Evolutionary conservation across 1,284 basidiomycete genomes (phyloP), one percentile per base, ranked within the genome.

Genomic region (Cryptococcus sp.): DNA sequence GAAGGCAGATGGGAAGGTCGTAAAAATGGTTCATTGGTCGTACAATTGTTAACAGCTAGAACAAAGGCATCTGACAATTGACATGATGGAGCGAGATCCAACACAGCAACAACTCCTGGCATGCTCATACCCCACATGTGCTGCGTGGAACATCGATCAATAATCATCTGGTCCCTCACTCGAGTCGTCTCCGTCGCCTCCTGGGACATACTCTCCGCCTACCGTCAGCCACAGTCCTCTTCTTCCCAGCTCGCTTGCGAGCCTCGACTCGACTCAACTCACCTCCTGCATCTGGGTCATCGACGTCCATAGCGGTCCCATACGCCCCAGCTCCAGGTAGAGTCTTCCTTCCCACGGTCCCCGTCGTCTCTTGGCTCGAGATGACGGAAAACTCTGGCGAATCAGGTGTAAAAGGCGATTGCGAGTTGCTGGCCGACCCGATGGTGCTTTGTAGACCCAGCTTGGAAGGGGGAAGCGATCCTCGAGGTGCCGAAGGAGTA

Each of bases 371-470:
- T 23, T 47, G 46, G 19, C 38, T 41, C 2, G 31, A 33, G 6
- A 42, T n/a, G 28, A 47, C 34, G 11, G 37, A 40, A 25, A 34
- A 47, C 14, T 42, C 46, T 9, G 46, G 46, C 11, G 38, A 41
- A 11, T 6, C 10, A 16, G 24, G 4, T 5, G 37, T 33, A 10
- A 42, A 32, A 22, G 47, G 47, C 3, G 40, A 43, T 7, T 11
- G 16, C 7, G 25, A 19, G 1, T 34, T 12, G 21, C n/a, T 25
- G 10, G 28, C 19, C 14, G 26, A n/a, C 4, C 46, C 22, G 22
- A 53, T 57, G 3, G 54, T 58, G 4, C 60, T 55, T 28, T 60
- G 62, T 49, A 51, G 49, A 21, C 60, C 59, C n/a, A 65, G 49
- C 39, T 57, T 53, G 14, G 60, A 62, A 23, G 61, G 58, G 3